phyloP scores from a whole-genome alignment of 2,329 filamentous ascomycete genomes.

The Rhinocladiella similis region DNA sequence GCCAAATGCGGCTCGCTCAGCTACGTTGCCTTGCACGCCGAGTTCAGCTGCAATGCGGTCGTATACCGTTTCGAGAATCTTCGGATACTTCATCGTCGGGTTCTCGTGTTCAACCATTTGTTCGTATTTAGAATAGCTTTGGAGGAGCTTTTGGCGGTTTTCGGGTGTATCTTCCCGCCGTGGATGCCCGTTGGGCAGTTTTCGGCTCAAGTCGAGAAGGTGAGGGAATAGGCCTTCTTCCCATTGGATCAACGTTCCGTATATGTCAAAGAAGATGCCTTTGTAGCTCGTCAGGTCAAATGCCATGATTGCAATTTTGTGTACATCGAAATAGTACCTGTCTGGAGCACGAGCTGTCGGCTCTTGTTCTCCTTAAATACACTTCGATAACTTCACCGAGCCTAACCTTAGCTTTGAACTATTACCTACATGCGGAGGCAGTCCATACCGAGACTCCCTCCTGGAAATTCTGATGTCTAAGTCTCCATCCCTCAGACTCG shows the following conservation, averaged over 20 bases:
- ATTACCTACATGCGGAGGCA: too few relatives aligned
- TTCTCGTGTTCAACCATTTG: conserved; percentile 3
- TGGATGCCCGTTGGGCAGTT: neutral
- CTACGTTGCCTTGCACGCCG: neutral
- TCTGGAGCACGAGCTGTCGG: too few relatives aligned
- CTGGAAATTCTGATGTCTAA: too few relatives aligned
- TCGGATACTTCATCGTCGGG: conserved; percentile 8
- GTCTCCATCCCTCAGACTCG: too few relatives aligned
- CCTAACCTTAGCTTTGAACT: too few relatives aligned
- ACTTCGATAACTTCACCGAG: too few relatives aligned
- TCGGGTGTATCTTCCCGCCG: neutral
- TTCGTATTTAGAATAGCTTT: conserved; percentile 3
- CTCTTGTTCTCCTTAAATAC: too few relatives aligned
- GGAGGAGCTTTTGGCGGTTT: conserved; percentile 2
- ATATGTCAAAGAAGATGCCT: conserved; percentile 73
- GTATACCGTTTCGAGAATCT: conserved; percentile 12
- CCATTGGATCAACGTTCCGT: conserved; percentile 79
- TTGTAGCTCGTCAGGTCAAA: neutral
- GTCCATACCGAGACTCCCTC: too few relatives aligned
- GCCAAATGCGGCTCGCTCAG: conserved; percentile 49
- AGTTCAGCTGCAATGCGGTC: conserved; percentile 8
- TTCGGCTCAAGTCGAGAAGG: conserved; percentile 1
- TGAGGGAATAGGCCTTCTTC: conserved; percentile 57
- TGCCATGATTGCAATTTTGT: neutral
- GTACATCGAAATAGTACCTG: too few relatives aligned